These are phyloP conservation scores for Mytilinidion resinicola DNA, from an alignment of 495 filamentous ascomycete genomes.

Conservation along the genomic window DNA sequence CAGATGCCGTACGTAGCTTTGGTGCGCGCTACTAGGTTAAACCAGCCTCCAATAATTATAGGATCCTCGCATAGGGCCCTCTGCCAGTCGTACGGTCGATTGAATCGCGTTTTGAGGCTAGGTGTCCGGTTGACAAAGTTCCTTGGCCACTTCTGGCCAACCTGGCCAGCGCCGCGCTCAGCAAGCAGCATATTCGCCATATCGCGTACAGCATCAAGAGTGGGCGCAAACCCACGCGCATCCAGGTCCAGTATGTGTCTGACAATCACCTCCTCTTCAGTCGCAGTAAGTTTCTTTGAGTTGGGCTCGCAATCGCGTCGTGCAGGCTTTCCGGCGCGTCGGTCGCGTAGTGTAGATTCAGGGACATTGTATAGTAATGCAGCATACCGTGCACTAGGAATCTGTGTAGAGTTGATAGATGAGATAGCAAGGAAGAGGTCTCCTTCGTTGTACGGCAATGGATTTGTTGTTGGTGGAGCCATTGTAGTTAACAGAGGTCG, in stretches of 20 bases:
- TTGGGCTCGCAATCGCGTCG: slow-evolving; percentile 14
- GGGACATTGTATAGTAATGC: neutral
- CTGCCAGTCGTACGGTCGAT: slow-evolving; percentile 33
- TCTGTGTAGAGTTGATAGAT: neutral
- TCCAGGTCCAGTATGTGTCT: slow-evolving; percentile 4
- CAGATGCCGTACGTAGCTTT: slow-evolving; percentile 36
- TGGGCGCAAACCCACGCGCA: slow-evolving; percentile 4
- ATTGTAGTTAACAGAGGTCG: no score
- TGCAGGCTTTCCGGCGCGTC: slow-evolving; percentile 8
- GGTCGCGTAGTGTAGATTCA: neutral
- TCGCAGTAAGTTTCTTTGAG: slow-evolving; percentile 7
- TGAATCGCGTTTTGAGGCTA: slow-evolving; percentile 33
- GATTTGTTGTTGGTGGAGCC: no score
- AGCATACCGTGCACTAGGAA: neutral
- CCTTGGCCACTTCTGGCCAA: slow-evolving; percentile 12
- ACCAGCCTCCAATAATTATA: slow-evolving; percentile 32
- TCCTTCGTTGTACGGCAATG: no score
- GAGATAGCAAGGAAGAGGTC: no score
- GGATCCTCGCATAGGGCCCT: slow-evolving; percentile 39
- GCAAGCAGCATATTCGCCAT: slow-evolving; percentile 3
- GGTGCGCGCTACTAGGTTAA: slow-evolving; percentile 11
- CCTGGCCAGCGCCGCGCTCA: no score
- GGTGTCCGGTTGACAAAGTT: slow-evolving; percentile 29
- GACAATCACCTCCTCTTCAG: slow-evolving; percentile 11
- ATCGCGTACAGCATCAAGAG: neutral